These are phyloP conservation scores for Pyricularia grisea DNA, from an alignment of 2,329 filamentous ascomycete species.

Conservation along the genomic window DNA sequence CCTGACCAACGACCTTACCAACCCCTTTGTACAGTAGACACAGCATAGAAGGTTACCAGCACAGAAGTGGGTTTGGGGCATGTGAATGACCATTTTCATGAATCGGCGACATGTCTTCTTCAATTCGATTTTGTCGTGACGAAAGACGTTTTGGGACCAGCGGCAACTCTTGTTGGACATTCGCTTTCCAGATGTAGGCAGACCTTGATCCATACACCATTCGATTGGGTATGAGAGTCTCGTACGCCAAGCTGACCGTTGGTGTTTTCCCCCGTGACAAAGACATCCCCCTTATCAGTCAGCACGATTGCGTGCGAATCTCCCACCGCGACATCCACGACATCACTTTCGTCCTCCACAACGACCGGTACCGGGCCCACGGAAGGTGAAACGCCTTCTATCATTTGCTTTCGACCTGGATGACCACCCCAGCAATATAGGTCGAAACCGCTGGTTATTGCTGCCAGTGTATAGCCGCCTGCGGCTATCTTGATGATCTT, in stretches of 20 bases:
- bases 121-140: slow-evolving; percentile 23
- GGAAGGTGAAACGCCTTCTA: slow-evolving; percentile 17
- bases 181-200: slow-evolving; percentile 24
- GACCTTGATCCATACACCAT: neutral
- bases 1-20: slow-evolving; percentile 1
- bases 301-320: slow-evolving; percentile 49
- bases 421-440: slow-evolving; percentile 54
- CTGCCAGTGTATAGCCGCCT: slow-evolving; percentile 47
- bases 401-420: slow-evolving; percentile 22
- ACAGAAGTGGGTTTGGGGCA: neutral
- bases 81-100: slow-evolving; percentile 3
- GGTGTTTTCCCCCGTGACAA: slow-evolving; percentile 43
- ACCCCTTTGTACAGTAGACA: slow-evolving; percentile 5
- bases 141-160: slow-evolving; percentile 40
- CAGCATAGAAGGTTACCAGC: slow-evolving; percentile 4
- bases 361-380: slow-evolving; percentile 23
- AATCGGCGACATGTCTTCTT: slow-evolving; percentile 9
- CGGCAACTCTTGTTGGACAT: slow-evolving; percentile 30
- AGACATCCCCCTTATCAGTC: slow-evolving; percentile 37
- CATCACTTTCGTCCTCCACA: slow-evolving; percentile 36
- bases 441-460: slow-evolving; percentile 46
- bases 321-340: slow-evolving; percentile 49
- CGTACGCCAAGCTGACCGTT: slow-evolving; percentile 51
- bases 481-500: slow-evolving; percentile 43
- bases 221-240: neutral